Base-by-base conservation (phyloP, 2,329 filamentous ascomycete genomes). In the Fusarium agapanthi region DNA sequence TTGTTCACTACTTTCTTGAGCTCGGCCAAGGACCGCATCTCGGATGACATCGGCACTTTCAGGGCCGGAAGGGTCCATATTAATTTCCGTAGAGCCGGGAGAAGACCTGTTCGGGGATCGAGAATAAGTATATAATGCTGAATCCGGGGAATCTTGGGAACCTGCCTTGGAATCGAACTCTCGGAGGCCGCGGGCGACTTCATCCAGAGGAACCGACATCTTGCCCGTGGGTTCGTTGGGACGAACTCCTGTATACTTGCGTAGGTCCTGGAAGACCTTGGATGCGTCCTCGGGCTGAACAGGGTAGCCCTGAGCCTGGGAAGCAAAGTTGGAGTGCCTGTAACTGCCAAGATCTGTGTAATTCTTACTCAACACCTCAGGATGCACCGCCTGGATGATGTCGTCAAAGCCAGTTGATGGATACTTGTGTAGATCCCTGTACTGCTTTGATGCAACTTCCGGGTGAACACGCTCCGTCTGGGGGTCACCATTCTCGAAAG, bases 331-430 rank as follows among this genome's bases (percentile, higher is more conserved):
- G 26, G 72, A 70, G 4, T 77, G 75, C n/a, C 75, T 74, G 69
- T 87, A 87, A 61, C 82, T 78, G 58, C 79, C 77, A 55, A 87
- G 79, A 60, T 87, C 85, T 14, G 79, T 76, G 47, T 85, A 84
- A 11, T 77, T 70, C 61, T 84, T 84, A 32, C 80, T 80, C 48
- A 79, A 68, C 65, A 83, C 81, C 67, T 84, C 83, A 15, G 82
- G 78, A n/a, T 82, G 80, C n/a, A 79, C 62, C 6, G 67, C 75
- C 47, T 72, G 65, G 7, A 64, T 41, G 7, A 72, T 69, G 62
- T 81, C 79, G 56, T 80, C 77, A 37, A 74, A 80, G 13, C 79
- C 79, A n/a, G 73, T 72, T 16, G 68, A 58, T 7, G 79, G 76
- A 48, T 83, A 83, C 28, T 76, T 71, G 20, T 72, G 54, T 20